phyloP scores from a whole-genome alignment of 768 basidiomycete genomes.

The Erythrobasidium yunnanense region DNA sequence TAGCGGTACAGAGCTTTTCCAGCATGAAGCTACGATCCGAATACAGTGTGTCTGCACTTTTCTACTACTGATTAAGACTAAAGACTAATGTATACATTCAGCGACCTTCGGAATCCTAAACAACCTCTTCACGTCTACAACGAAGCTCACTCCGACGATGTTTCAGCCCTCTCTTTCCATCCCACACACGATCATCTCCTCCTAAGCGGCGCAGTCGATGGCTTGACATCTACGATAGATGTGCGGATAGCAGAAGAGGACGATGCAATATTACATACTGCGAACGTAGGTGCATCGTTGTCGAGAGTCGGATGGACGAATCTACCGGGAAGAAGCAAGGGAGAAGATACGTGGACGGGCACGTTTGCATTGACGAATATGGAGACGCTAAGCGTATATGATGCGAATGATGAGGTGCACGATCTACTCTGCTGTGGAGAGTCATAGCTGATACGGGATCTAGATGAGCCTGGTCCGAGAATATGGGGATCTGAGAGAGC shows the following conservation, averaged over 20 bases:
- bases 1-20: conserved; percentile 32
- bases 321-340: conserved; percentile 15
- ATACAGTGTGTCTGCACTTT: conserved; percentile 30
- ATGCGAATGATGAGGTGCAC: conserved; percentile 31
- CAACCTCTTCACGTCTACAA: conserved; percentile 33
- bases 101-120: conserved; percentile 31
- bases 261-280: conserved; percentile 34
- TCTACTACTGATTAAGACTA: background rate
- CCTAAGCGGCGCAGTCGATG: conserved; percentile 35
- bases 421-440: background rate
- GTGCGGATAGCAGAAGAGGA: conserved; percentile 37
- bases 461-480: conserved; percentile 22
- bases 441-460: background rate
- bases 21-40: conserved; percentile 36
- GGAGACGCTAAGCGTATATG: conserved; percentile 35
- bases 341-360: conserved; percentile 19
- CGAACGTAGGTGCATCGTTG: conserved; percentile 34
- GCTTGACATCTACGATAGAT: conserved; percentile 36
- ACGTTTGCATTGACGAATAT: conserved; percentile 34
- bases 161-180: conserved; percentile 36
- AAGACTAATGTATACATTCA: background rate
- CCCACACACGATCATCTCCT: conserved; percentile 34
- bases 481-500: conserved; percentile 35
- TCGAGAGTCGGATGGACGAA: conserved; percentile 32
- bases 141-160: conserved; percentile 38